phyloP scores from a whole-genome alignment of 228 moss, liverwort and hornwort genomes.

The Sphagnum fallax region DNA sequence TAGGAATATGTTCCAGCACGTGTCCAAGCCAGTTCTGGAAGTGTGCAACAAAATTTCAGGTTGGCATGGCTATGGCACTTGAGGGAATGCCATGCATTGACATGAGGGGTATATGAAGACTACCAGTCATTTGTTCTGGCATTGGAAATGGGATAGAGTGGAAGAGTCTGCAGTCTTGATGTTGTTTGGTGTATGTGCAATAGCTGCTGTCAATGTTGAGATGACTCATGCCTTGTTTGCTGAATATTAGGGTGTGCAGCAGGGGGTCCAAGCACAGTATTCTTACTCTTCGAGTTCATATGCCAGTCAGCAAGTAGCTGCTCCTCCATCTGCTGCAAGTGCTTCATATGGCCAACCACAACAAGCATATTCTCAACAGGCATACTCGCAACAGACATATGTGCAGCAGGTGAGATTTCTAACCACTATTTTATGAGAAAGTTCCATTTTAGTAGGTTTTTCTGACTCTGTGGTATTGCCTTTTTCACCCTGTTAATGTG shows the following conservation, averaged over 20 bases:
- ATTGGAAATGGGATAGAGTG: too few species aligned
- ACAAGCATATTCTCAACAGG: constrained; percentile 73
- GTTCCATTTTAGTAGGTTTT: not conserved
- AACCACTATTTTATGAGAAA: not conserved
- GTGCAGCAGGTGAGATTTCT: constrained; percentile 42
- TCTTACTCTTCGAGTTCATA: constrained; percentile 86
- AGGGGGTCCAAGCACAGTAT: constrained; percentile 70
- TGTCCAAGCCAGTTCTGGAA: too few species aligned
- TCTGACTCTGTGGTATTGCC: not conserved
- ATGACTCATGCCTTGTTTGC: too few species aligned
- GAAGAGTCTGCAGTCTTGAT: too few species aligned
- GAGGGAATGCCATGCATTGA: too few species aligned
- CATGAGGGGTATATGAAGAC: too few species aligned
- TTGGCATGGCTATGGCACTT: too few species aligned
- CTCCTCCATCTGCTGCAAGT: constrained; percentile 85
- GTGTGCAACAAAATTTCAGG: too few species aligned
- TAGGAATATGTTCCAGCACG: too few species aligned
- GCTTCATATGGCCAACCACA: constrained; percentile 68
- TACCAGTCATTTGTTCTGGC: too few species aligned
- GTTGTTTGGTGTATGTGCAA: too few species aligned
- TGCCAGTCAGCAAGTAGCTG: constrained; percentile 81
- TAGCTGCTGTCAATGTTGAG: too few species aligned
- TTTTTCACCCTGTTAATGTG: not conserved
- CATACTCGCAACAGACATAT: constrained; percentile 76
- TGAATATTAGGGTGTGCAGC: constrained; percentile 8